Evolutionary conservation across 2,329 filamentous ascomycete species (phyloP), one percentile per base, ranked within the genome.

Genomic region (Ceratocystis eucalypticola): DNA sequence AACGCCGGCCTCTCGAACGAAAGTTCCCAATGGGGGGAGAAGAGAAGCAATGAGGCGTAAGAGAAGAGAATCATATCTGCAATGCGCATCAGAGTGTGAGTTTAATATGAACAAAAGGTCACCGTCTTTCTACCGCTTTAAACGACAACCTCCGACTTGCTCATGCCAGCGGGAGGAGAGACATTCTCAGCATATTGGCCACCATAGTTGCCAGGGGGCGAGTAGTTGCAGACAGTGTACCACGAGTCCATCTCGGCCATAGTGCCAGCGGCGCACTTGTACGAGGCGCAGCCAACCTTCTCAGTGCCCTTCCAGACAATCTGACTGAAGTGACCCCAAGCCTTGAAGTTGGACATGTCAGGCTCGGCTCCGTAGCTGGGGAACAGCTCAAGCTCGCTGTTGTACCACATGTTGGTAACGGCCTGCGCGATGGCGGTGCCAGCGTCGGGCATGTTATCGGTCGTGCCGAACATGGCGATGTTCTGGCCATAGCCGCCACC

Each of bases 141-240:
- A 44, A 74, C 69, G 62, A 67, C 69, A 44, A 74, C 70, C 61
- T 68, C 69, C 37, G 73, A 67, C 7, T 65, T 67, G 55, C 69
- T 63, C 12, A 71, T 48, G 48, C 74, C 72, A 22, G 12, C 66
- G 46, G 82, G 77, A 48, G 71, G 69, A 62, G 78, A 71, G 46
- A 85, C 80, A 72, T 85, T 84, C 12, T 69, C 68, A 68, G 71
- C 79, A 70, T 82, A 84, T 37, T 72, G 69, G 68, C 81, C 82
- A 53, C 74, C 78, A 59, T 80, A 76, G 75, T 85, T 84, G 89
- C 89, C 91, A 69, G 84, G 78, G 69, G 85, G 81, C 70, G 77
- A 79, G 79, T 96, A 96, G 82, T 96, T 93, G 86, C 91, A 96
- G 72, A 95, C 90, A 37, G 88, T 92, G 80, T 84, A 91, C 77